phyloP scores from a whole-genome alignment of 2,329 filamentous ascomycete genomes.

The Madurella fahalii region DNA sequence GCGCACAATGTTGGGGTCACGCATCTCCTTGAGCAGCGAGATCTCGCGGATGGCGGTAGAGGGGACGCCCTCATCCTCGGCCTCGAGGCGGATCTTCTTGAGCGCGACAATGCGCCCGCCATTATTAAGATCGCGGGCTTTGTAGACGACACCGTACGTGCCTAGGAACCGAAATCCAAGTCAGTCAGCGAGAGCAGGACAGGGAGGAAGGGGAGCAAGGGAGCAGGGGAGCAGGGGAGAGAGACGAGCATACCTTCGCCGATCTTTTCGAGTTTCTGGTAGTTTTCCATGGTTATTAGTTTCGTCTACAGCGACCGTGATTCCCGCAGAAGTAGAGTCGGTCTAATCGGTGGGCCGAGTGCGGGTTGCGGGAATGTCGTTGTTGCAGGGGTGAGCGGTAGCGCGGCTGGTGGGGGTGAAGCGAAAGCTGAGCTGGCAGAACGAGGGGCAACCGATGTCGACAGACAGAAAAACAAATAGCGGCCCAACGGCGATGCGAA shows the following conservation, averaged over 20 bases:
- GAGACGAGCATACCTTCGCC: slow-evolving; percentile 64
- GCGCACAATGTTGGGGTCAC: slow-evolving; percentile 79
- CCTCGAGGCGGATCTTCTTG: slow-evolving; percentile 89
- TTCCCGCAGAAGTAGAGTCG: neutral
- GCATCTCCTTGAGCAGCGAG: slow-evolving; percentile 87
- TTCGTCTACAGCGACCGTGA: neutral
- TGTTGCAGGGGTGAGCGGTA: neutral
- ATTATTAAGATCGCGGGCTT: slow-evolving; percentile 75
- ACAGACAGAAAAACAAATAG: slow-evolving; percentile 17
- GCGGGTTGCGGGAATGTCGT: neutral
- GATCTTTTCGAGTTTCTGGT: slow-evolving; percentile 89
- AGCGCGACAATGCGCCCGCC: slow-evolving; percentile 78
- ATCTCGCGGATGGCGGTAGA: slow-evolving; percentile 90
- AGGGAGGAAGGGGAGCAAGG: neutral
- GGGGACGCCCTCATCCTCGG: slow-evolving; percentile 85
- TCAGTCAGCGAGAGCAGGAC: slow-evolving; percentile 2
- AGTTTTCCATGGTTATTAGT: slow-evolving; percentile 68
- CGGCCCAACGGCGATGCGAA: slow-evolving; percentile 8
- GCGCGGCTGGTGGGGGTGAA: slow-evolving; percentile 6
- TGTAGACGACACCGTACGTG: slow-evolving; percentile 90
- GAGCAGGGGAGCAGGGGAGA: neutral
- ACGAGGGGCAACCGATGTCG: slow-evolving; percentile 17
- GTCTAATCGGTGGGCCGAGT: slow-evolving; percentile 2
- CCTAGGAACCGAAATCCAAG: slow-evolving; percentile 44
- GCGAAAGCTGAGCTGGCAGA: neutral